Conservation (phyloP, 2,329 filamentous ascomycete species). For the Paracoccidioides brasiliensis region DNA sequence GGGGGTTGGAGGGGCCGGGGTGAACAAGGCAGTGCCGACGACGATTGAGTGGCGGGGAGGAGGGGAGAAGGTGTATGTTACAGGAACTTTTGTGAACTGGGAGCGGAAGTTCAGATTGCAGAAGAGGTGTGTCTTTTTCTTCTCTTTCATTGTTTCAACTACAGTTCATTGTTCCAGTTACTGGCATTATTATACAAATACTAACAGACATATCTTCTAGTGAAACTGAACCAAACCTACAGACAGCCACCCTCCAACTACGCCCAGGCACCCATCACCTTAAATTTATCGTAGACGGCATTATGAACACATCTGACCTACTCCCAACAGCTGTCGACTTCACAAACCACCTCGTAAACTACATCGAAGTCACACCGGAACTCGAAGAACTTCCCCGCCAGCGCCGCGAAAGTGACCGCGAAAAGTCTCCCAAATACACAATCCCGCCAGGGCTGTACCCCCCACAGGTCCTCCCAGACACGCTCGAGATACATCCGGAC, state of each 20-base stretch:
- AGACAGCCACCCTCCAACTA: slow-evolving; percentile 67
- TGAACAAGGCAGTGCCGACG: slow-evolving; percentile 67
- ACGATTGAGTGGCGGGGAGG: slow-evolving; percentile 71
- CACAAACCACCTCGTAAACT: slow-evolving; percentile 96
- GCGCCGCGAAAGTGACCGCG: slow-evolving; percentile 16
- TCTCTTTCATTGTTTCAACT: background rate
- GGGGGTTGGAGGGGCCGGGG: slow-evolving; percentile 46
- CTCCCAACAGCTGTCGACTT: slow-evolving; percentile 94
- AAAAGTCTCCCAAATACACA: slow-evolving; percentile 22
- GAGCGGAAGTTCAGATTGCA: slow-evolving; percentile 83
- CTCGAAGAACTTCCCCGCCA: slow-evolving; percentile 26
- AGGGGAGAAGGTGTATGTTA: slow-evolving; percentile 88
- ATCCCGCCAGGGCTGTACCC: slow-evolving; percentile 30
- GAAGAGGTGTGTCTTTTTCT: slow-evolving; percentile 54
- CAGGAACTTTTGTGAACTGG: slow-evolving; percentile 95
- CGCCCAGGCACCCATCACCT: slow-evolving; percentile 92
- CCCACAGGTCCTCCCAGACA: slow-evolving; percentile 31
- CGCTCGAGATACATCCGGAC: slow-evolving; percentile 14
- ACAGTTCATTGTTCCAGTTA: background rate
- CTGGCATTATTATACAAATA: background rate
- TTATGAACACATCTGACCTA: slow-evolving; percentile 78
- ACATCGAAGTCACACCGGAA: slow-evolving; percentile 73
- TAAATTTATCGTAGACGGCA: slow-evolving; percentile 87
- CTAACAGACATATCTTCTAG: slow-evolving; percentile 7
- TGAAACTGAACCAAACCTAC: slow-evolving; percentile 42